Evolutionary conservation across 257 asterid species (phyloP).

Genomic region (Buddleja alternifolia): DNA sequence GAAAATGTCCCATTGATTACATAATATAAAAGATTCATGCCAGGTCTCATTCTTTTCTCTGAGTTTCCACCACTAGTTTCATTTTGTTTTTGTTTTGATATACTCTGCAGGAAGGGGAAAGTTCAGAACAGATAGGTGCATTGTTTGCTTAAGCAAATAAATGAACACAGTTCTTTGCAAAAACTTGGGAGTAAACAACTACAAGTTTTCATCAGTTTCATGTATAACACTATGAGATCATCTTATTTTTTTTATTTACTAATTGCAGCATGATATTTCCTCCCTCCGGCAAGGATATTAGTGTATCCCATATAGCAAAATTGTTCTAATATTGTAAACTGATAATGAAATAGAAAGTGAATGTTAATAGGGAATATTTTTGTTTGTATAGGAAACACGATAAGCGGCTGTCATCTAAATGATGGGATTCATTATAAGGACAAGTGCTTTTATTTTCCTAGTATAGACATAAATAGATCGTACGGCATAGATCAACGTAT

Average conservation of each 20-base stretch:
- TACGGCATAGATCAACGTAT: not conserved
- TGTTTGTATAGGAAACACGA: not conserved
- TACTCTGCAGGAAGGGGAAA: not conserved
- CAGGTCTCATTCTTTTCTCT: not conserved
- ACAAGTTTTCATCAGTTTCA: not conserved
- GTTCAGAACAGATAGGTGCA: not conserved
- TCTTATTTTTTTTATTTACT: not conserved
- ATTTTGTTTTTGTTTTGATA: not conserved
- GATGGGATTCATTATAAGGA: not conserved
- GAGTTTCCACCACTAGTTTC: not conserved
- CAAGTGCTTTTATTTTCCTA: not conserved
- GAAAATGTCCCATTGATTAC: not conserved
- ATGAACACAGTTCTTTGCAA: not conserved
- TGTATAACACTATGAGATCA: not conserved
- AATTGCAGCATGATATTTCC: conserved; percentile 7
- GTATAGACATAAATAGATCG: not conserved
- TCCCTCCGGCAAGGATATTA: not conserved
- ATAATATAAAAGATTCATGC: not conserved
- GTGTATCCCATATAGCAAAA: not conserved
- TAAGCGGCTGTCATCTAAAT: not conserved
- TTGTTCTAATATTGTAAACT: not conserved
- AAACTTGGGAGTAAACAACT: too few species aligned
- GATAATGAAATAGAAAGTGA: not conserved
- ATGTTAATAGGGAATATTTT: not conserved
- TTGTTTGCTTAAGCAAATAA: not conserved